Conservation (phyloP, 352 stramenopile species). For the Globisporangium ultimum region DNA sequence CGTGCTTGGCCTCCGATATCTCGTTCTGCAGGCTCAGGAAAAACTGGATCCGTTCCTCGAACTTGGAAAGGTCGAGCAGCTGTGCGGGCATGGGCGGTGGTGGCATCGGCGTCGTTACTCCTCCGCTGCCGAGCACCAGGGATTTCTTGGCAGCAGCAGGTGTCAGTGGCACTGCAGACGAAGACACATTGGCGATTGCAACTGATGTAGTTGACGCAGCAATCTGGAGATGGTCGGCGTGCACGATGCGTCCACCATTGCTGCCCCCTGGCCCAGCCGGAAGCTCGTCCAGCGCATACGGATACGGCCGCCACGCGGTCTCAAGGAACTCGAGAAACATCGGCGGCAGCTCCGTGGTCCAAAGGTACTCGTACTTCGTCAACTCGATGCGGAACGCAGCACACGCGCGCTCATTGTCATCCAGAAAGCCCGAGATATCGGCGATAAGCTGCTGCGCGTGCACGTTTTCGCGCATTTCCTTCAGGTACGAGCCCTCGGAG, state of each 20-base stretch:
- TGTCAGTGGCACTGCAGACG: neutral
- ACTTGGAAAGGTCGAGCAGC: slow-evolving; percentile 74
- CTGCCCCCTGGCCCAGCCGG: slow-evolving; percentile 13
- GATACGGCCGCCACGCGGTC: slow-evolving; percentile 56
- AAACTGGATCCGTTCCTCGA: slow-evolving; percentile 90
- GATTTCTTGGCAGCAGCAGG: neutral
- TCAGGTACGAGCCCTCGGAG: slow-evolving; percentile 84
- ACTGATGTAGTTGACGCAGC: slow-evolving; percentile 8
- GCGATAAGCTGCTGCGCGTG: slow-evolving; percentile 72
- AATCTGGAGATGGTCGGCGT: slow-evolving; percentile 24
- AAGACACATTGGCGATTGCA: neutral
- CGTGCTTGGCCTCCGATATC: slow-evolving; percentile 85
- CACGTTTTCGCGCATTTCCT: slow-evolving; percentile 86
- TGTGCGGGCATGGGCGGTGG: slow-evolving; percentile 63
- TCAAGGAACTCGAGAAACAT: slow-evolving; percentile 87
- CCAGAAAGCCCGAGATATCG: slow-evolving; percentile 78
- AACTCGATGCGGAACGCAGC: slow-evolving; percentile 61
- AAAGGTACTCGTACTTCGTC: slow-evolving; percentile 92
- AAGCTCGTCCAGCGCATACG: slow-evolving; percentile 11
- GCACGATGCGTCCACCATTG: slow-evolving; percentile 15
- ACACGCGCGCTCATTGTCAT: slow-evolving; percentile 71
- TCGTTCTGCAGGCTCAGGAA: slow-evolving; percentile 87
- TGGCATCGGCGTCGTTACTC: slow-evolving; percentile 12
- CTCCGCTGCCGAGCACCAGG: slow-evolving; percentile 1
- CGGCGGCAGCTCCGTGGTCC: slow-evolving; percentile 85